Base-by-base conservation (phyloP, 2,329 filamentous ascomycete species). In the Colletotrichum endophyticum region DNA sequence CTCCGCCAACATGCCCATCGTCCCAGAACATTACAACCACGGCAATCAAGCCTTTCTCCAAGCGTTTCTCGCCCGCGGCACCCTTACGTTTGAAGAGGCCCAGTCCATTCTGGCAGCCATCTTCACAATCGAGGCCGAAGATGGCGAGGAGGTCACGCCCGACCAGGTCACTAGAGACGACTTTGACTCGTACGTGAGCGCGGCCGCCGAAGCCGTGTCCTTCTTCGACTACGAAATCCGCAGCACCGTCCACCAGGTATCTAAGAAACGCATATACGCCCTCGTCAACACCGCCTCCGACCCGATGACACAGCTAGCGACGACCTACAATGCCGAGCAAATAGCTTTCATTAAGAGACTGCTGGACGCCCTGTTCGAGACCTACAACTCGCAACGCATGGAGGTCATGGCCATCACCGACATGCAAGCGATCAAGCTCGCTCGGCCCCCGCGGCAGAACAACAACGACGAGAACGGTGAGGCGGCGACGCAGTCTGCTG, bases 361-460 rank as follows among this genome's bases (percentile, higher is more conserved):
- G 5, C 90, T 99, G 1, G 96, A 98, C 83, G 92, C 91, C 80
- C 98, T 99, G 91, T 99, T 99, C 82, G 95, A 98, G 78, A 94
- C 92, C 25, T 93, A 95, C 86, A 99, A 99, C 82, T 95, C 93
- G 0, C 89, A 88, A 11, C 89, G 92, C n/a, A 92, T 93, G 81
- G 96, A 99, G 85, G 91, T 95, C 30, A 93, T 98, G 91, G 96
- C 95, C 5, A 87, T 99, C 5, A 94, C 92, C 15, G 90, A 92
- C 61, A 95, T 95, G 83, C 93, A 98, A 81, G 96, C 96, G 5
- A 88, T 94, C 70, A 93, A 95, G 79, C 86, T 98, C 64, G 88
- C 91, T 12, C 86, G 91, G 66, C 90, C 91, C 36, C 84, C 89
- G 28, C 84, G 84, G 64, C 79, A 80, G 27, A 84, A 84, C 44